Evolutionary conservation across 768 basidiomycete species (phyloP).

Genomic region (Lentinula boryana): DNA sequence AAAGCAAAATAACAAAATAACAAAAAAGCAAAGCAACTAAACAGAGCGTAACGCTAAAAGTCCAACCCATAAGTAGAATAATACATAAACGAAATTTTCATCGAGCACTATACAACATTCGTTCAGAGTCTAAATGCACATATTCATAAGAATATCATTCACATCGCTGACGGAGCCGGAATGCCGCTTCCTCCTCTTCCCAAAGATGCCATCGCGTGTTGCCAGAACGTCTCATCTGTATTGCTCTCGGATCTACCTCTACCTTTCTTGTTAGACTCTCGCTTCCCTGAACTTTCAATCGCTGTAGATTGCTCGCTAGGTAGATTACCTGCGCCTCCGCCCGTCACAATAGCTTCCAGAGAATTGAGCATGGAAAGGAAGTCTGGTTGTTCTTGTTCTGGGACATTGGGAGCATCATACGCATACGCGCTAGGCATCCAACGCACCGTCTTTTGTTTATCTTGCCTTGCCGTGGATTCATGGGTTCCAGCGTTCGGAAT

Average conservation of each 20-base stretch:
- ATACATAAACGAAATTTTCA: background rate
- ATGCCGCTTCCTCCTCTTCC: background rate
- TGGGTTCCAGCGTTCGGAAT: background rate
- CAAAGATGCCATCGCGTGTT: conserved; percentile 2
- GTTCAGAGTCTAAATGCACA: background rate
- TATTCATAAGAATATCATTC: conserved; percentile 1
- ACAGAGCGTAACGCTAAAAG: background rate
- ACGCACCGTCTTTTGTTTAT: background rate
- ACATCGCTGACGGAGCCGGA: background rate
- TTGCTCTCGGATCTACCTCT: conserved; percentile 43
- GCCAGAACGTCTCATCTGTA: conserved; percentile 32
- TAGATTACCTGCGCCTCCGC: background rate
- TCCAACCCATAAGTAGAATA: background rate
- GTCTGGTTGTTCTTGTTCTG: background rate
- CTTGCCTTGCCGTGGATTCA: background rate
- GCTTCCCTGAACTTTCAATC: background rate
- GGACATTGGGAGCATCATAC: background rate
- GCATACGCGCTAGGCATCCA: conserved; percentile 2
- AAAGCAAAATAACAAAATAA: background rate
- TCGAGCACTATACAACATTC: no score
- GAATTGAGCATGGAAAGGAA: background rate
- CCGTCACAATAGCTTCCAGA: background rate
- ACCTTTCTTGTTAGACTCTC: conserved; percentile 14
- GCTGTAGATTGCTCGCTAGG: background rate
- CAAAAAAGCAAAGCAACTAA: background rate